Base-by-base conservation (phyloP, 805 yeast species). In the Tetrapisispora pingtungensis region DNA sequence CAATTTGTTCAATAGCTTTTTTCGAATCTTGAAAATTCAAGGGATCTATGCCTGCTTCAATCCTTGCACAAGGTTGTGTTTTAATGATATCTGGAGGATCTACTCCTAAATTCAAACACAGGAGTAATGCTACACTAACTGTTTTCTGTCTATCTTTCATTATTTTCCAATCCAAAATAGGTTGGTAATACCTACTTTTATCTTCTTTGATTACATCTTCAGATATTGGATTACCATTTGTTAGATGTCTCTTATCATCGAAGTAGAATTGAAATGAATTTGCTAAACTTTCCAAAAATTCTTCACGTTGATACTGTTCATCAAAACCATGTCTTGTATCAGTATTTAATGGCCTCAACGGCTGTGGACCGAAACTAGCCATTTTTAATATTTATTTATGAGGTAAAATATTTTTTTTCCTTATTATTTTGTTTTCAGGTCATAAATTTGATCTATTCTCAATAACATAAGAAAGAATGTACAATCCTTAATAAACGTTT, bases 61-160 rank as follows among this genome's bases (percentile, higher is more conserved):
- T 66, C 52, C 81, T 79, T 1, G 98, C 96, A 55, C 94, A 84
- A 1, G 96, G 97, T 49, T 84, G 87, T 0, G 97, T 87, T 60
- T 88, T 86, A 59, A 85, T 78, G 24, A 89, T 79, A 64, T 93
- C 98, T 0, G 98, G 98, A 2, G 98, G 98, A 53, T 90, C 97
- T 1, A 93, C 96, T 8, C 97, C 97, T 22, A 90, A 65, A 58
- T 93, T 93, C 33, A 93, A 69, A 62, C 98, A 93, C 40, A 93
- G 68, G 41, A 93, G 88, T 8, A 93, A 69, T 14, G 96, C 97
- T 0, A 97, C 98, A 44, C 85, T 81, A 12, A 89, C 87, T 1
- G 98, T 93, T 59, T 89, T 84, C 57, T 84, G 95, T 36, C 96
- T 76, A 53, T 88, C 96, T 48, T 82, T 79, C 73, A 87, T 84